phyloP scores from a whole-genome alignment of 495 filamentous ascomycete genomes.

The Immersiella caudata region DNA sequence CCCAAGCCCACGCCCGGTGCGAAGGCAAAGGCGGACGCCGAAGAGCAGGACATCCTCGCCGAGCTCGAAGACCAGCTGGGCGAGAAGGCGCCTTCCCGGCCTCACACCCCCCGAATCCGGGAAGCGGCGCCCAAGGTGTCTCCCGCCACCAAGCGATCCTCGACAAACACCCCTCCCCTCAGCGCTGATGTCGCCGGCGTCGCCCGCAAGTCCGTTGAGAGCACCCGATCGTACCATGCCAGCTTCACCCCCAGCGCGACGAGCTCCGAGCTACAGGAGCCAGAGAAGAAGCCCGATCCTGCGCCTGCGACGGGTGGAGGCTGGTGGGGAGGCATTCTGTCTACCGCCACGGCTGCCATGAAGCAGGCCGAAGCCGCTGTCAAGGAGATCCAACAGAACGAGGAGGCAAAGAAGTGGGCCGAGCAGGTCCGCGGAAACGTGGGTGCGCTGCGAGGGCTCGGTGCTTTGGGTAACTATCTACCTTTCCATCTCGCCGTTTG shows the following conservation, averaged over 20 bases:
- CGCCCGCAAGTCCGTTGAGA: slow-evolving; percentile 73
- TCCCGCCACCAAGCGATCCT: slow-evolving; percentile 61
- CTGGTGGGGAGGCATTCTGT: slow-evolving; percentile 90
- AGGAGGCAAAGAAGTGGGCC: slow-evolving; percentile 95
- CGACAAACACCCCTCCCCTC: slow-evolving; percentile 58
- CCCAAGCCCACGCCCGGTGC: slow-evolving; percentile 43
- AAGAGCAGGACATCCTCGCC: slow-evolving; percentile 72
- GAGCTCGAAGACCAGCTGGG: slow-evolving; percentile 77
- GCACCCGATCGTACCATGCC: slow-evolving; percentile 65
- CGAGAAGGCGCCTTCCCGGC: slow-evolving; percentile 68
- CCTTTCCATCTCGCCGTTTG: background rate
- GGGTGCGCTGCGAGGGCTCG: slow-evolving; percentile 74
- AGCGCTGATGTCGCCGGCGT: slow-evolving; percentile 43
- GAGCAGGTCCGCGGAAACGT: slow-evolving; percentile 93
- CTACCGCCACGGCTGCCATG: slow-evolving; percentile 76
- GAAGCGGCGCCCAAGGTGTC: slow-evolving; percentile 56
- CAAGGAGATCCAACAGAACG: slow-evolving; percentile 93
- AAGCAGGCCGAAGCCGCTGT: slow-evolving; percentile 93
- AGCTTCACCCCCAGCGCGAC: slow-evolving; percentile 57
- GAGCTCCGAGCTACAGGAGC: slow-evolving; percentile 54
- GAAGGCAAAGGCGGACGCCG: slow-evolving; percentile 51
- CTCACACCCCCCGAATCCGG: slow-evolving; percentile 79
- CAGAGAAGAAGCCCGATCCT: slow-evolving; percentile 49
- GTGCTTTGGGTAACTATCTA: slow-evolving; percentile 52
- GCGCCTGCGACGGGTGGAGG: slow-evolving; percentile 58